Evolutionary conservation across 2,329 filamentous ascomycete species (phyloP), one percentile per base, ranked within the genome.

Genomic region (Aspergillus costaricaensis): DNA sequence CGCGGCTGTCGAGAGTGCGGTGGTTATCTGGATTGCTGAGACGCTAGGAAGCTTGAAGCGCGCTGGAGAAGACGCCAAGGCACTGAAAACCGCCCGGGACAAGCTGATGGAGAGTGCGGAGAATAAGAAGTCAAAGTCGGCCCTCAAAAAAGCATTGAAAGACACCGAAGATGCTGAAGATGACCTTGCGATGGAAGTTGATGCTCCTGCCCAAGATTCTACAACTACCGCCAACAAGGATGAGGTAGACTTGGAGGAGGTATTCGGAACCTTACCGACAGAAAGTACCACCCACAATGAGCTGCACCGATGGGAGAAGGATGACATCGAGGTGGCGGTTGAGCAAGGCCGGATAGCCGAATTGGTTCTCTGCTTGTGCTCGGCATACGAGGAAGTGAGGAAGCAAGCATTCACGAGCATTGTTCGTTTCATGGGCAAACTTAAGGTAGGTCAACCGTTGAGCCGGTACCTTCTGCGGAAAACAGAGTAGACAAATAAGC

Each of bases 321-420:
- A 96, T 71, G 88, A 91, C 32, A 80, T 91, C 0, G 90, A 93
- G 47, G 88, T 93, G 69, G 85, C 92, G 1, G 81, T 96, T 8
- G 91, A 95, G 68, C 90, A 95, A 64, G 90, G 89, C 6, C 85
- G 91, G 68, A 82, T 91, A 21, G 82, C 84, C 14, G 83, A 86
- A 2, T 79, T 98, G 30, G 82, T 96, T 50, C 81, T 89, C 36
- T 89, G 94, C 67, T 82, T 97, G 10, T 89, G 86, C 57, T 96
- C 92, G 0, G 79, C 87, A 50, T 87, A 95, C 69, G 80, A 82
- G 38, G 89, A 90, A 72, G 89, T 96, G 65, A 86, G 93, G 53
- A 87, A 88, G 62, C 92, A 97, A 77, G 91, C 92, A 41, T 72
- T 74, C 30, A 60, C 68, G 32, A 74, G 67, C 23, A 67, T 78